phyloP scores from a whole-genome alignment of 2,329 filamentous ascomycete species.

The Penicillium aurantiogriseum region DNA sequence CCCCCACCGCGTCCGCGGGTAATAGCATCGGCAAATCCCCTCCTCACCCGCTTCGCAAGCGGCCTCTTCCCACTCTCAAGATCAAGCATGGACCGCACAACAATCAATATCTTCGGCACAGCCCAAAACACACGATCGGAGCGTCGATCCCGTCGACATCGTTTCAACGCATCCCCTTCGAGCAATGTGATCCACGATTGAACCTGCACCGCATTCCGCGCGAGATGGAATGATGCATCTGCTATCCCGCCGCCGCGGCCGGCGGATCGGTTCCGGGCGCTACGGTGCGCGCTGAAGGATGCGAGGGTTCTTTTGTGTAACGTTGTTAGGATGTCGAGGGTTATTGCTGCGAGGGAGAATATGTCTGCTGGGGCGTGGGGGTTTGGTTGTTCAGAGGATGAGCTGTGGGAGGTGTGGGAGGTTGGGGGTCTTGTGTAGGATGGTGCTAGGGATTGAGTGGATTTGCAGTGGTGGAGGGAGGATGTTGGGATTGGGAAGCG shows the following conservation, averaged over 20 bases:
- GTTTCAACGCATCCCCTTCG: constrained; percentile 49
- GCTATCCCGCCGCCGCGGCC: constrained; percentile 50
- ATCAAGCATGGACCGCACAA: constrained; percentile 40
- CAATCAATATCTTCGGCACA: constrained; percentile 39
- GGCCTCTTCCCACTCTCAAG: constrained; percentile 34
- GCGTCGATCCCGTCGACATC: constrained; percentile 22
- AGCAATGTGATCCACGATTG: constrained; percentile 56
- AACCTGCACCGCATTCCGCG: constrained; percentile 53
- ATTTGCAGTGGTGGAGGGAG: constrained; percentile 35
- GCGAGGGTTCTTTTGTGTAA: constrained; percentile 57
- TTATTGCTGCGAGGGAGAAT: constrained; percentile 59
- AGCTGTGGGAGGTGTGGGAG: constrained; percentile 16
- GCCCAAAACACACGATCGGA: constrained; percentile 40
- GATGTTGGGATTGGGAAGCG: constrained; percentile 14
- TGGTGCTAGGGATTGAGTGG: constrained; percentile 36
- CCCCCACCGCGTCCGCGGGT: not conserved
- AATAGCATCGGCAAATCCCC: constrained; percentile 18
- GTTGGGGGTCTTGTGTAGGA: constrained; percentile 15
- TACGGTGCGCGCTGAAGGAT: constrained; percentile 56
- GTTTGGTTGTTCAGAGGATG: constrained; percentile 15
- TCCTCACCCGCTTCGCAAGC: constrained; percentile 33
- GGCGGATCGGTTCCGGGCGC: constrained; percentile 51
- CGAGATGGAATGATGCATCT: constrained; percentile 58
- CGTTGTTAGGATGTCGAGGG: constrained; percentile 59
- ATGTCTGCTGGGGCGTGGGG: constrained; percentile 48